Conservation (phyloP, 495 filamentous ascomycete genomes). For the Xylaria flabelliformis region DNA sequence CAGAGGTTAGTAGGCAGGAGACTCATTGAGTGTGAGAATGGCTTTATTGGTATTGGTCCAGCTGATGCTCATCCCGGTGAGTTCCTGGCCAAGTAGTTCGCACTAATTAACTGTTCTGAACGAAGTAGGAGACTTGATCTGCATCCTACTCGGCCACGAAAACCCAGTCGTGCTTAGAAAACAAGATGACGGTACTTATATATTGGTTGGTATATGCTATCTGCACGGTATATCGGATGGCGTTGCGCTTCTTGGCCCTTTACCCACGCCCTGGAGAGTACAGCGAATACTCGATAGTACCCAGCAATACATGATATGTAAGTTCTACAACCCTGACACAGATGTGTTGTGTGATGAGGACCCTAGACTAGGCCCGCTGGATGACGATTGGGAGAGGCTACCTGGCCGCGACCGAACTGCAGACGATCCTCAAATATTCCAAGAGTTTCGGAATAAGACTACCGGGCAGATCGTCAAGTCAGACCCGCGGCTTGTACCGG, state of each 20-base stretch:
- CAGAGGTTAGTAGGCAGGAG: neutral
- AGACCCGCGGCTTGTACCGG: neutral
- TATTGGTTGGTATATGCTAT: neutral
- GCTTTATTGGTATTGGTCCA: neutral
- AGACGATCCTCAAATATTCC: constrained; percentile 4
- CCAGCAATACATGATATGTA: neutral
- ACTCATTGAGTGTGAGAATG: neutral
- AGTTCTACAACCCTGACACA: neutral
- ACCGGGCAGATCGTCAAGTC: neutral
- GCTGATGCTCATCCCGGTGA: neutral
- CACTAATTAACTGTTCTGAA: neutral
- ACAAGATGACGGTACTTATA: neutral
- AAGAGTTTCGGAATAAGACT: neutral
- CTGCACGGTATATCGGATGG: neutral
- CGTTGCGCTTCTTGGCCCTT: neutral
- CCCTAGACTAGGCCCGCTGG: neutral
- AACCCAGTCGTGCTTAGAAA: neutral
- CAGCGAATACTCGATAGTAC: neutral
- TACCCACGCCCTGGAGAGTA: constrained; percentile 1
- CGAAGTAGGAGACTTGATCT: neutral
- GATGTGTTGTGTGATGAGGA: neutral
- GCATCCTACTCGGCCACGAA: neutral
- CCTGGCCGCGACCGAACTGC: neutral
- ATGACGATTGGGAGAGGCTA: neutral
- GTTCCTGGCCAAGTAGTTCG: neutral